Evolutionary conservation across 352 stramenopile species (phyloP).

Genomic region (Phytophthora syringae): DNA sequence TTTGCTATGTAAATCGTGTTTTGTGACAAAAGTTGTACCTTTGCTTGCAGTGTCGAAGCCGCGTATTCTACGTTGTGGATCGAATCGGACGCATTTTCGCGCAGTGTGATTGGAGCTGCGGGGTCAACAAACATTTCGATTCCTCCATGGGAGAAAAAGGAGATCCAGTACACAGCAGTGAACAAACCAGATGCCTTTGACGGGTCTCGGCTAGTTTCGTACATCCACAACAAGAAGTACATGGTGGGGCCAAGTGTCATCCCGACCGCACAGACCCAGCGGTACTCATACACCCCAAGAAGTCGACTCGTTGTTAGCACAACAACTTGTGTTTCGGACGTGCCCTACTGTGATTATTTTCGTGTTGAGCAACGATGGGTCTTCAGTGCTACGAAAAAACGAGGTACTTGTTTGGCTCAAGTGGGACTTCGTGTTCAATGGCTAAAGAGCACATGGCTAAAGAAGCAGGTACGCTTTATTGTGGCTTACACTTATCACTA

Average conservation of each 20-base stretch:
- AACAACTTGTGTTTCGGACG: constrained; percentile 76
- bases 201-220: constrained; percentile 57
- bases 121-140: constrained; percentile 72
- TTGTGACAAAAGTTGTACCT: not conserved
- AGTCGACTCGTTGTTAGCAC: constrained; percentile 72
- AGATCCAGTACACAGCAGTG: constrained; percentile 61
- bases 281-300: constrained; percentile 56
- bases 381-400: constrained; percentile 63
- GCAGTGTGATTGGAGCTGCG: constrained; percentile 46
- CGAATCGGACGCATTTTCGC: constrained; percentile 57
- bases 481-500: constrained; percentile 3
- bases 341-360: constrained; percentile 89
- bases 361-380: constrained; percentile 88
- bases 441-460: constrained; percentile 88
- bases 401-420: constrained; percentile 50
- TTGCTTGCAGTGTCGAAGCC: constrained; percentile 61
- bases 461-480: constrained; percentile 70
- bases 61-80: constrained; percentile 70
- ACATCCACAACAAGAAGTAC: constrained; percentile 91
- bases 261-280: constrained; percentile 74
- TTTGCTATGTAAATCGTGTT: not conserved
- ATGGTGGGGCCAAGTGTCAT: constrained; percentile 85
- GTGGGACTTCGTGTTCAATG: constrained; percentile 79
- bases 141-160: constrained; percentile 50
- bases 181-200: constrained; percentile 68